Conservation (phyloP, 805 yeast genomes). For the Candida boleticola region DNA sequence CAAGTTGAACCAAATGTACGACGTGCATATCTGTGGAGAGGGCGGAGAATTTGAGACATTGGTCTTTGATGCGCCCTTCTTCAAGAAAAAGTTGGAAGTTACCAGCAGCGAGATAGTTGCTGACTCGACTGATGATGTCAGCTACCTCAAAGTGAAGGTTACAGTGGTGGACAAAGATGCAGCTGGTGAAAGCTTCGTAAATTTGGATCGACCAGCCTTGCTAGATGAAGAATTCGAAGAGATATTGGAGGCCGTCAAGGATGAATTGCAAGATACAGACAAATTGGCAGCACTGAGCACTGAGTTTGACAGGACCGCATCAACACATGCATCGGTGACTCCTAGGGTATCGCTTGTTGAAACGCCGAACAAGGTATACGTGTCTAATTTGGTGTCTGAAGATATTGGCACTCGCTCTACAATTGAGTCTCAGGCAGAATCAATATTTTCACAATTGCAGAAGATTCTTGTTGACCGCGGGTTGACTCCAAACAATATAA, state of each 20-base stretch:
- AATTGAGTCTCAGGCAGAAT: conserved; percentile 41
- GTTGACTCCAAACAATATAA: conserved; percentile 46
- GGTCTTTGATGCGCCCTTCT: conserved; percentile 88
- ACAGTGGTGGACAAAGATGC: conserved; percentile 40
- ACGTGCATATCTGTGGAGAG: conserved; percentile 95
- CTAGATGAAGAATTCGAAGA: conserved; percentile 40
- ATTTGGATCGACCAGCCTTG: conserved; percentile 32
- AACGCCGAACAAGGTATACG: conserved; percentile 16
- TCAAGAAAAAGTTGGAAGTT: conserved; percentile 51
- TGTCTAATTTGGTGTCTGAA: conserved; percentile 26
- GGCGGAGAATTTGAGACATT: conserved; percentile 98
- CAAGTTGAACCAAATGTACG: conserved; percentile 60
- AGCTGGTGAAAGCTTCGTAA: conserved; percentile 9
- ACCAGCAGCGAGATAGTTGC: conserved; percentile 37
- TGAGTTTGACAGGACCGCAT: neutral
- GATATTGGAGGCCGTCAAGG: neutral
- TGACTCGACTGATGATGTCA: conserved; percentile 66
- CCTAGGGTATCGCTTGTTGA: neutral
- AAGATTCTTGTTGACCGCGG: conserved; percentile 26
- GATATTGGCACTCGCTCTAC: conserved; percentile 2
- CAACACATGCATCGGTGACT: neutral
- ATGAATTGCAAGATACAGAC: neutral
- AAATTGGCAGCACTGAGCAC: neutral
- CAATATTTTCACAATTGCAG: conserved; percentile 47
- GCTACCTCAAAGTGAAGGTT: conserved; percentile 59